Evolutionary conservation across 805 yeast species (phyloP), one percentile per base, ranked within the genome.

Genomic region (Kluyveromyces lactis): DNA sequence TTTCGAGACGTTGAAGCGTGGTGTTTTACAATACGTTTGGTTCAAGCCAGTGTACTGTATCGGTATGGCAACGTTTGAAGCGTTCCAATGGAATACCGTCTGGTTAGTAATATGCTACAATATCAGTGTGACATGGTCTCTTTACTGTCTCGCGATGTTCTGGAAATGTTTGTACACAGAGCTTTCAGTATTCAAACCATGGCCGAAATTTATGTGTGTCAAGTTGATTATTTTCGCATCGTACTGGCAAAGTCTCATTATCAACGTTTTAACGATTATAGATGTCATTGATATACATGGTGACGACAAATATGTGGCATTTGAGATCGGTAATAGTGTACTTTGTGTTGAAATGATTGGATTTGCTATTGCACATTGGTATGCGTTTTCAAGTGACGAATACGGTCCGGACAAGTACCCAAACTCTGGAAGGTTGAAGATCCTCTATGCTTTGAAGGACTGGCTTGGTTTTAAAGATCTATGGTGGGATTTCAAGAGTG

Each of bases 11-110:
- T 77, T 92, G 36, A 92, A 92, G 53, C 65, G 95, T 44, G 90
- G 94, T 2, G 80, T 92, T 5, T 63, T 92, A 37, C 99, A 92
- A 59, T 92, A 90, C 55, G 95, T 90, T 6, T 92, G 96, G 96
- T 59, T 89, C 43, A 89, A 94, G 52, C 97, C 97, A 0, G 44
- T 86, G 11, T 68, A 89, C n/a, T 81, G 87, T 43, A 43, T 79
- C 10, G 63, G n/a, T 67, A 72, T 18, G 56, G 73, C 18, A 39
- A 72, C 29, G 3, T 60, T 75, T 23, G 73, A 77, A 43, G 43
- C 71, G 0, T 42, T 67, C 12, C 75, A 78, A 0, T 51, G 67
- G 37, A 72, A 72, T 18, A 71, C 73, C 39, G 66, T 72, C 40
- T 75, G 77, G 49, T 58, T 85, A 35, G 73, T 92, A 78, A 60